phyloP scores from a whole-genome alignment of 768 basidiomycete genomes.

The Suillus clintonianus region DNA sequence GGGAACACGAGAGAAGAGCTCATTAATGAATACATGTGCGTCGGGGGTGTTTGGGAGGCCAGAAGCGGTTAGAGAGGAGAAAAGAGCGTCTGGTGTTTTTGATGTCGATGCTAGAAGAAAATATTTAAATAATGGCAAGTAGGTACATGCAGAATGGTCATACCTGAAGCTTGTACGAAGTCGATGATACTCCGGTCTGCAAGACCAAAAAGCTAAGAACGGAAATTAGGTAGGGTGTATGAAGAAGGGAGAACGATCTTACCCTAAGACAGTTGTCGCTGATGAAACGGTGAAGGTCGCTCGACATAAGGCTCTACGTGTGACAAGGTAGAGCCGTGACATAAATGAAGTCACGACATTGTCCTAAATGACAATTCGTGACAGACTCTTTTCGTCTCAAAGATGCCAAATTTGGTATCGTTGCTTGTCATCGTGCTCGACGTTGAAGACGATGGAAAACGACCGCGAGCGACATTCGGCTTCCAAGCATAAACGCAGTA shows the following conservation, averaged over 20 bases:
- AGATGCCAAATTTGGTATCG: not conserved
- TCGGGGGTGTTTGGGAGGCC: conserved; percentile 83
- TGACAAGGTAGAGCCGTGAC: not conserved
- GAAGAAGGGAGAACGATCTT: conserved; percentile 4
- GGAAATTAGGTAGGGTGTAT: not conserved
- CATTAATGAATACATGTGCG: conserved; percentile 75
- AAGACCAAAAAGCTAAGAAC: conserved; percentile 72
- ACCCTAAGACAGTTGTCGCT: conserved; percentile 78
- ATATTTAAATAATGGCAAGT: conserved; percentile 3
- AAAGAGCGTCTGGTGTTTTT: conserved; percentile 79
- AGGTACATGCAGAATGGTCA: conserved; percentile 13
- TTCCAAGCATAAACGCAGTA: conserved; percentile 26
- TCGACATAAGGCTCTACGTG: conserved; percentile 46
- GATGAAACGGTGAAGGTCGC: conserved; percentile 68
- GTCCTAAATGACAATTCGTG: not conserved
- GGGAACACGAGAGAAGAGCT: conserved; percentile 78
- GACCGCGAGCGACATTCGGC: conserved; percentile 16
- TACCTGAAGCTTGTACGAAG: conserved; percentile 86
- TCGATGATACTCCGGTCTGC: conserved; percentile 84
- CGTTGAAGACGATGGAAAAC: conserved; percentile 20
- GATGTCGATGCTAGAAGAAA: conserved; percentile 68
- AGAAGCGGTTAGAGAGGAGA: conserved; percentile 67
- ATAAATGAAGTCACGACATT: not conserved
- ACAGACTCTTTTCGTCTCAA: not conserved
- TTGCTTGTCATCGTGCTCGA: not conserved